These are phyloP conservation scores for Zelonia costaricensis DNA, from an alignment of 208 protist genomes.

Conservation along the genomic window DNA sequence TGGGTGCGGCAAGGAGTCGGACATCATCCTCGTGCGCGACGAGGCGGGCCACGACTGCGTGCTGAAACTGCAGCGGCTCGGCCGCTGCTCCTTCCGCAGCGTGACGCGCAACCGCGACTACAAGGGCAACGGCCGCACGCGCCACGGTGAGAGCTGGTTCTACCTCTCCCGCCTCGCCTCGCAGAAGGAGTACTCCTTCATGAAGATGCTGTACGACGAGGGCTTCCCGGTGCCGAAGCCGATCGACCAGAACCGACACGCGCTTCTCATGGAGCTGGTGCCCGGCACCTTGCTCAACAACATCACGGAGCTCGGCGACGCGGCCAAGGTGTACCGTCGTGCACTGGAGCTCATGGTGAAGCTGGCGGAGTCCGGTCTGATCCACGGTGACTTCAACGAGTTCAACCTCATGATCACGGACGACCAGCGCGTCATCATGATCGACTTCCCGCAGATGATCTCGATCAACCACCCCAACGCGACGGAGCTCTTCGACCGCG, in stretches of 20 bases:
- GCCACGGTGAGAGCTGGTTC: conserved; percentile 96
- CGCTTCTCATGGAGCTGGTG: conserved; percentile 97
- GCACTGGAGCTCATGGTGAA: conserved; percentile 94
- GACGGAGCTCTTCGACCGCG: conserved; percentile 95
- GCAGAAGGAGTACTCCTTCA: conserved; percentile 98
- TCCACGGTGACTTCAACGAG: conserved; percentile 99
- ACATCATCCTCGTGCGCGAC: conserved; percentile 94
- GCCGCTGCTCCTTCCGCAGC: conserved; percentile 97
- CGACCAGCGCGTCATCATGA: conserved; percentile 94
- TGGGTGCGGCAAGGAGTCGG: conserved; percentile 99
- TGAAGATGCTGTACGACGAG: conserved; percentile 96
- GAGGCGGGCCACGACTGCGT: conserved; percentile 86
- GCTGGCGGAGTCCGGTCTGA: conserved; percentile 94
- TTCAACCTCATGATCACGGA: conserved; percentile 98
- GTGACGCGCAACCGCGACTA: conserved; percentile 98
- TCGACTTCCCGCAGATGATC: conserved; percentile 99
- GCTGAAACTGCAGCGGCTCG: conserved; percentile 96
- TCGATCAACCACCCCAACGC: conserved; percentile 97
- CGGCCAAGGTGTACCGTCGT: conserved; percentile 87
- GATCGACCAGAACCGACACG: conserved; percentile 98
- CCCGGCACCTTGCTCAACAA: conserved; percentile 94
- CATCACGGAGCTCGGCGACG: conserved; percentile 86
- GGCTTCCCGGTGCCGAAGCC: conserved; percentile 97
- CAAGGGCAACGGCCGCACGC: conserved; percentile 71
- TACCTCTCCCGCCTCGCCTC: conserved; percentile 98